These are phyloP conservation scores for Colletotrichum sp. DNA, from an alignment of 2,329 filamentous ascomycete species.

Conservation along the genomic window DNA sequence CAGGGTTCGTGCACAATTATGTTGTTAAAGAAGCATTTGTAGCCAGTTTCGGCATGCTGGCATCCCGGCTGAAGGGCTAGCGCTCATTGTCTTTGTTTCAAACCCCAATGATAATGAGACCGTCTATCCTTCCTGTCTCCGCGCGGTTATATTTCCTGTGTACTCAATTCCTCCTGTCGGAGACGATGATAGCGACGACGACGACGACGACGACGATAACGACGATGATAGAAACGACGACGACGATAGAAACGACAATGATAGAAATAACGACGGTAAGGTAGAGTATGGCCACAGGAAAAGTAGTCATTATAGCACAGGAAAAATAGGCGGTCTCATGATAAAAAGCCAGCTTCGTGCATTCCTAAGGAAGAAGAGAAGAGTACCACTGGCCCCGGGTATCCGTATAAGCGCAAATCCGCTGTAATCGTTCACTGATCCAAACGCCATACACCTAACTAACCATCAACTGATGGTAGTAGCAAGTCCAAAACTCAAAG, in stretches of 20 bases:
- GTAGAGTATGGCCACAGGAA: no score
- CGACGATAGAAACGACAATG: no score
- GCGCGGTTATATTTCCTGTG: no score
- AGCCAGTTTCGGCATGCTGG: not conserved
- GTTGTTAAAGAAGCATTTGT: not conserved
- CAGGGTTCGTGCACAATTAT: not conserved
- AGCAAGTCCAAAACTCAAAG: not conserved
- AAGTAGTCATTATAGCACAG: no score
- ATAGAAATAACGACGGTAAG: no score
- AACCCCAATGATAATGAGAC: not conserved
- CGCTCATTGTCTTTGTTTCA: not conserved
- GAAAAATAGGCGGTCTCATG: no score
- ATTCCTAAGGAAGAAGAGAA: not conserved
- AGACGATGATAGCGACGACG: no score
- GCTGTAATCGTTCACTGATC: not conserved
- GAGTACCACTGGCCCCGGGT: not conserved
- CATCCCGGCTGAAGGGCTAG: not conserved
- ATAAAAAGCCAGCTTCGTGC: not conserved
- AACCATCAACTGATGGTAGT: not conserved
- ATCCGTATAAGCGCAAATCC: not conserved
- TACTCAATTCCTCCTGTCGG: rapidly evolving
- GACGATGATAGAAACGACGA: no score
- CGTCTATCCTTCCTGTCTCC: rapidly evolving
- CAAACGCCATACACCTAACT: not conserved
- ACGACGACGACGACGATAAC: no score